Conservation (phyloP, 495 filamentous ascomycete genomes). For the Barbatosphaeria neglecta region DNA sequence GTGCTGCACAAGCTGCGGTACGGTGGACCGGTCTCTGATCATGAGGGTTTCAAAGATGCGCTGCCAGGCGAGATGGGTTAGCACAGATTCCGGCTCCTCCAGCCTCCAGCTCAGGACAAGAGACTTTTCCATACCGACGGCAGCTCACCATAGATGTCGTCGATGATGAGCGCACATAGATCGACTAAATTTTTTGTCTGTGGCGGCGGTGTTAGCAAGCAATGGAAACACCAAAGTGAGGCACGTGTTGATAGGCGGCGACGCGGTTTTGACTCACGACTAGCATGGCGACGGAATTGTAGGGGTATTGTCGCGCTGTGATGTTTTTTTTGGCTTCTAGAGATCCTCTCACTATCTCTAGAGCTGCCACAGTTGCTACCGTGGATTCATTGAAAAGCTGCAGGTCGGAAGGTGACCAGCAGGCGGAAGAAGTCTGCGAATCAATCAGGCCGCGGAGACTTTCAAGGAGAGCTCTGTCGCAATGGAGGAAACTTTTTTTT, state of each 20-base stretch:
- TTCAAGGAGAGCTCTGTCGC: not conserved
- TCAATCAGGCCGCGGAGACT: not conserved
- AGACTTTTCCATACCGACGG: constrained; percentile 57
- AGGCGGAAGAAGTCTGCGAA: not conserved
- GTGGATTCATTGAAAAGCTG: constrained; percentile 37
- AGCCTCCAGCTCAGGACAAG: not conserved
- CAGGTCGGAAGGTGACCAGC: constrained; percentile 5
- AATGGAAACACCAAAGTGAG: too few relatives aligned
- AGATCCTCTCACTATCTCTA: constrained; percentile 62
- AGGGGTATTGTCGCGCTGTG: too few relatives aligned
- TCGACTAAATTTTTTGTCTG: constrained; percentile 55
- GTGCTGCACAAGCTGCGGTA: constrained; percentile 53
- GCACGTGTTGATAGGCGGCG: too few relatives aligned
- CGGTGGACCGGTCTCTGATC: constrained; percentile 60
- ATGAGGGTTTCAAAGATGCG: constrained; percentile 72
- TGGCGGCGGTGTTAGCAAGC: constrained; percentile 4
- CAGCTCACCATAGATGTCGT: constrained; percentile 79
- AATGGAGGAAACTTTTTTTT: constrained; percentile 1
- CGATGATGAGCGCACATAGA: constrained; percentile 79
- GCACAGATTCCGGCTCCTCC: constrained; percentile 2
- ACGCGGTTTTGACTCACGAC: constrained; percentile 33
- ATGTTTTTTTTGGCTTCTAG: constrained; percentile 48
- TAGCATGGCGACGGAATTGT: constrained; percentile 19
- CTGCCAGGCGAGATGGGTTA: constrained; percentile 27
- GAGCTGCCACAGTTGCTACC: constrained; percentile 58